Evolutionary conservation across 192 early-diverging fungal species (phyloP), one percentile per base, ranked within the genome.

Genomic region (Backusella mclennaniae): DNA sequence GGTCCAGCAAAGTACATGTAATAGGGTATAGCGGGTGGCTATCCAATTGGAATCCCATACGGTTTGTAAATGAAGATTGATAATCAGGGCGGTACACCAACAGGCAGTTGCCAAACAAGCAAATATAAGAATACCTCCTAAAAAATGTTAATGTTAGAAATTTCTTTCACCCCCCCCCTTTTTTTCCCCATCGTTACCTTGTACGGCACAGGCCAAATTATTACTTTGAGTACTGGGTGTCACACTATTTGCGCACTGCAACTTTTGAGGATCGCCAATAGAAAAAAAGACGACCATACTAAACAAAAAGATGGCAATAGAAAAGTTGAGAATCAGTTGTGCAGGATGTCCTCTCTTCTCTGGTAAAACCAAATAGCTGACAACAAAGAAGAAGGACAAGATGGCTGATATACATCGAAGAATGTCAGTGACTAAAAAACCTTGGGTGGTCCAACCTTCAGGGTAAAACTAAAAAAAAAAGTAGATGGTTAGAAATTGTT

Each of bases 41-140:
- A 87, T 77, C 71, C 81, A 83, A 23, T 83, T 82, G 14, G 81
- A 83, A 53, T 87, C 85, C 87, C 87, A 89, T 15, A 89, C 87
- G 3, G 86, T 85, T 73, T 89, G 84, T 4, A 89, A 19, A 44
- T 88, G 87, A 19, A 88, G 42, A 63, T 82, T 82, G 68, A 89
- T 71, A 67, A 89, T 77, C 21, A 84, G 66, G 19, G 85, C 84
- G 42, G 79, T 71, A 44, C 63, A 39, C 87, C 87, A 89, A 5
- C 79, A 67, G 23, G 78, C 75, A 15, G 84, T 85, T 6, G 82
- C 82, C 11, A 84, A 35, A 1, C 84, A 82, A 12, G 83, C 49
- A 79, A 87, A 89, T 31, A 89, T 80, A 0, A 89, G 41, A 6
- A 85, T 80, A 11, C 53, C 85, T 26, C 87, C 86, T 87, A 68